Percentiles rank a stretch among this genome's conserved stretches.
Conservation (phyloP, 257 asterid genomes). For the Ajuga chamaepitys region DNA sequence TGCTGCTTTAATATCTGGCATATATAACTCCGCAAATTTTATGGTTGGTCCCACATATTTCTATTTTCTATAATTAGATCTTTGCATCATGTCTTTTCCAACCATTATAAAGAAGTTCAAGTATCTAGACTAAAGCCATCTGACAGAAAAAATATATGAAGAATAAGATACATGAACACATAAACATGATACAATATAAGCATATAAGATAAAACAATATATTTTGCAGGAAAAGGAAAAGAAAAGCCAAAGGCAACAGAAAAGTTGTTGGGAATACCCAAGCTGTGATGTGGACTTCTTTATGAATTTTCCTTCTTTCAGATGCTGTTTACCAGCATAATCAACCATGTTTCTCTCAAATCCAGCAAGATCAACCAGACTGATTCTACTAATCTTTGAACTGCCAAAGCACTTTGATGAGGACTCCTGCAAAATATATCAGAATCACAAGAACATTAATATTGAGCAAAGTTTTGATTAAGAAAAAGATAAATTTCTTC, state of each 20-base stretch:
- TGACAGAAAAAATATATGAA: neutral
- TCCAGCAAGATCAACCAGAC: conserved; percentile 92
- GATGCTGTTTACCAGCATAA: conserved; percentile 55
- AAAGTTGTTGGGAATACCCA: conserved; percentile 53
- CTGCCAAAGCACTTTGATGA: conserved; percentile 91
- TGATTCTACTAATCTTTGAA: conserved; percentile 84
- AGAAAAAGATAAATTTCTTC: neutral
- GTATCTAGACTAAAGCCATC: neutral
- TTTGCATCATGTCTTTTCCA: no score
- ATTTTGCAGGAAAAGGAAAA: neutral
- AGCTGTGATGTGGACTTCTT: conserved; percentile 86
- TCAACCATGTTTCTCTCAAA: conserved; percentile 60
- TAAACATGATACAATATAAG: neutral
- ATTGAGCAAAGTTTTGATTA: neutral
- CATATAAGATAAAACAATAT: neutral
- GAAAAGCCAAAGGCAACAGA: neutral
- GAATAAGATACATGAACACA: neutral
- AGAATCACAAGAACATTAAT: neutral
- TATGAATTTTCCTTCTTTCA: conserved; percentile 77
- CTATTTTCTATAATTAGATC: no score
- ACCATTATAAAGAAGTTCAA: neutral
- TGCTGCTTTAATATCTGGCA: neutral
- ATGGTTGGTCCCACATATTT: no score
- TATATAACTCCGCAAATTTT: neutral
- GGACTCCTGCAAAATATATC: conserved; percentile 51